A percentile compares a stretch with the other conserved stretches of the same genome.
Conservation (phyloP, 2,329 filamentous ascomycete species). For the Colletotrichum phormii region DNA sequence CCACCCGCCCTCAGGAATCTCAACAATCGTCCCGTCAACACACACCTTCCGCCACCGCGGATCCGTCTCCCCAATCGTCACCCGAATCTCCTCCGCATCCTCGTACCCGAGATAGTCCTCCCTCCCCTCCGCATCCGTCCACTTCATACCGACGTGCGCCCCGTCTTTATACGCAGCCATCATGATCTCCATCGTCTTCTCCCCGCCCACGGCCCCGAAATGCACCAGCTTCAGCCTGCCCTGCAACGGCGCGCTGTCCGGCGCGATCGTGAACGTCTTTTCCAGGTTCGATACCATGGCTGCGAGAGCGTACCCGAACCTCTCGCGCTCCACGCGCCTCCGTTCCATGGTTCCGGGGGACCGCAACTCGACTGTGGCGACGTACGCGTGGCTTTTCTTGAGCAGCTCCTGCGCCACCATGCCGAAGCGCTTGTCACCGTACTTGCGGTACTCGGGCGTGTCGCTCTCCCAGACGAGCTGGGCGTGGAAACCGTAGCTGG, state of each 20-base stretch:
- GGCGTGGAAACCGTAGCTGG: slow-evolving; percentile 91
- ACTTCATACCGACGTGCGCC: slow-evolving; percentile 63
- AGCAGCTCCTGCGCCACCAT: slow-evolving; percentile 86
- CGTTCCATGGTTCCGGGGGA: slow-evolving; percentile 33
- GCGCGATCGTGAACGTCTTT: slow-evolving; percentile 84
- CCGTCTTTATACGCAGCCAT: slow-evolving; percentile 69
- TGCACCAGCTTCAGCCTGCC: slow-evolving; percentile 78
- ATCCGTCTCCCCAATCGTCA: slow-evolving; percentile 77
- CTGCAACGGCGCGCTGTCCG: slow-evolving; percentile 76
- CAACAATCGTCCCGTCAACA: slow-evolving; percentile 90
- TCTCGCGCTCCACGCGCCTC: slow-evolving; percentile 41
- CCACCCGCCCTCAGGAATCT: slow-evolving; percentile 76
- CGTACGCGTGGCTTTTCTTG: slow-evolving; percentile 63
- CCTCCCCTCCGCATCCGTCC: slow-evolving; percentile 62
- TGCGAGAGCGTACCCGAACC: slow-evolving; percentile 82
- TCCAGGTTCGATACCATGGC: slow-evolving; percentile 86
- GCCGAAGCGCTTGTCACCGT: slow-evolving; percentile 82
- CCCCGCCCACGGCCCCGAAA: slow-evolving; percentile 75
- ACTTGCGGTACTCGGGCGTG: slow-evolving; percentile 81
- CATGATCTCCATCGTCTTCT: slow-evolving; percentile 83
- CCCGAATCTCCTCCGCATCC: slow-evolving; percentile 72
- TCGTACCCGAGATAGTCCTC: slow-evolving; percentile 75
- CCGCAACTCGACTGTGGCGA: slow-evolving; percentile 50
- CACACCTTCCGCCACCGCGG: slow-evolving; percentile 85
- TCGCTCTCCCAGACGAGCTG: slow-evolving; percentile 92